Evolutionary conservation across 1,284 basidiomycete genomes (phyloP), one percentile per base, ranked within the genome.

Genomic region (Tilletia horrida): DNA sequence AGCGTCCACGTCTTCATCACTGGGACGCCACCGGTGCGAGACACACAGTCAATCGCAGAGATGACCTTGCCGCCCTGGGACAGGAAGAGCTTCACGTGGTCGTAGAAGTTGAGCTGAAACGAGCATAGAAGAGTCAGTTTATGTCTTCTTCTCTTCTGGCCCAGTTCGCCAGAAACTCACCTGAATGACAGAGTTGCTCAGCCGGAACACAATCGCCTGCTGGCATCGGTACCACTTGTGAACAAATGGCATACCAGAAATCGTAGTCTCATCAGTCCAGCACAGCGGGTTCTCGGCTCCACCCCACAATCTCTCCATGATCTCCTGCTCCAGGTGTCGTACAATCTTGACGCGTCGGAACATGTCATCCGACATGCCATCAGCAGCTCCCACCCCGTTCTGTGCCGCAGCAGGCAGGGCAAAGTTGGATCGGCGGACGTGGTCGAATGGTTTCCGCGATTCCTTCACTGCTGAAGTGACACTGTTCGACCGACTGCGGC

Each of bases 151-250:
- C 45, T 27, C 50, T 25, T 14, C 14, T 52, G 2, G n/a, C 27
- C 6, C 13, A 44, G 27, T 64, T 9, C 6, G 55, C 40, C 35
- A 7, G 31, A 43, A 21, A 80, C 86, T 64, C 69, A 91, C 92
- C 87, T 96, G 94, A 6, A 97, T 84, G 57, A 91, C 88, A 74
- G 93, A 93, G 81, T 96, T 93, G 82, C 91, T 93, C 81, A 98
- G 84, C 84, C 93, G 90, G 86, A 98, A 98, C 42, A 97, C 89
- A 71, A 97, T 95, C 62, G 96, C 92, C 76, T 94, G 89, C 84
- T 94, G 94, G 90, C 94, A 94, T 69, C 95, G 86, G 73, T 97
- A 87, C 84, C 96, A 97, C 83, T 92, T 92, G 83, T 93, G 90
- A 50, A 97, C 90, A 84, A 95, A 97, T 73, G 91, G 89, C 91